A percentile compares a stretch with the other conserved stretches of the same genome.
Evolutionary conservation across 495 filamentous ascomycete species (phyloP).

Genomic region (Penicillium dipodomyicola): DNA sequence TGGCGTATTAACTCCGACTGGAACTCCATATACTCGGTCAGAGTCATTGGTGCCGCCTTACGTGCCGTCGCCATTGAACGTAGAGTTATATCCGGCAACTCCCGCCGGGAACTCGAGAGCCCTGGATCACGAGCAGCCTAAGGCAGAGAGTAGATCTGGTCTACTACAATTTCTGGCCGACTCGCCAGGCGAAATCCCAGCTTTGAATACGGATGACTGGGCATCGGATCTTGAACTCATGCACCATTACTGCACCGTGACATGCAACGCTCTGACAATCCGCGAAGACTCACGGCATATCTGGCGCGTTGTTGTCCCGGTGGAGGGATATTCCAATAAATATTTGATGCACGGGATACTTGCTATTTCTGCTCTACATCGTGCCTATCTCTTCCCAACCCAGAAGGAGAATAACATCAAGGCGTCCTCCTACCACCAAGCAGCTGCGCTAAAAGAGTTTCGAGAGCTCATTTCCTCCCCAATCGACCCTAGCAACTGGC

Average conservation of each 20-base stretch:
- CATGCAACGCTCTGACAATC: conserved; percentile 24
- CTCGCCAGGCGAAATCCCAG: conserved; percentile 3
- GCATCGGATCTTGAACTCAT: conserved; percentile 33
- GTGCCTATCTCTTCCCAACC: conserved; percentile 23
- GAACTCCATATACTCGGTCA: conserved; percentile 9
- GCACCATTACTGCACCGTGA: conserved; percentile 34
- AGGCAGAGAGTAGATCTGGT: conserved; percentile 14
- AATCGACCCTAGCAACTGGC: conserved; percentile 35
- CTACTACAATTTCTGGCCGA: conserved; percentile 14
- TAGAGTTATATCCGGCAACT: conserved; percentile 6
- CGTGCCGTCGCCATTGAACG: conserved; percentile 1
- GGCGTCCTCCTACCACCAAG: conserved; percentile 29
- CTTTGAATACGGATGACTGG: conserved; percentile 20
- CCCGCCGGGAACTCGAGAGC: neutral
- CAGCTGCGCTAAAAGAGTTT: conserved; percentile 21
- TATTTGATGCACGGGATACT: conserved; percentile 45
- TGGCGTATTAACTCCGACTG: conserved; percentile 7
- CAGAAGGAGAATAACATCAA: conserved; percentile 27
- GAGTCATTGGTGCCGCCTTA: conserved; percentile 5
- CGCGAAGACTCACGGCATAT: conserved; percentile 29
- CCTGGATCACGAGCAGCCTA: neutral
- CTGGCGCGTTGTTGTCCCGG: conserved; percentile 35
- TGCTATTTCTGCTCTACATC: conserved; percentile 39
- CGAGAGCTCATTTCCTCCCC: conserved; percentile 26
- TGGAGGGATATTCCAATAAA: conserved; percentile 35